Evolutionary conservation across 169 alveolate genomes (phyloP), one percentile per base, ranked within the genome.

Genomic region (Plasmodium vivax): DNA sequence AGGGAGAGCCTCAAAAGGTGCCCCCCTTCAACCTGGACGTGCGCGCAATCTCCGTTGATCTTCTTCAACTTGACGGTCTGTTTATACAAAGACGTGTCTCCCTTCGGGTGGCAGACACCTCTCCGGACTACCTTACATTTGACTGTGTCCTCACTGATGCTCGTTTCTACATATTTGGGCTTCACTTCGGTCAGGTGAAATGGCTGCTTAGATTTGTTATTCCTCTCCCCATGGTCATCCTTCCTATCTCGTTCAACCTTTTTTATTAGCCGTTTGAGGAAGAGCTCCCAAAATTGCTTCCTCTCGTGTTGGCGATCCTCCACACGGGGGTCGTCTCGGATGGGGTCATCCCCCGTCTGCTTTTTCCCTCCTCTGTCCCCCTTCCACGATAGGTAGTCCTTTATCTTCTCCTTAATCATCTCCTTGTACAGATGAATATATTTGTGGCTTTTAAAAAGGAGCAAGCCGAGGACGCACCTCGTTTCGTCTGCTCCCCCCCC

Each of bases 51-150:
- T 12, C n/a, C 14, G 34, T 80, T 90, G 7, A 90, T 45, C 72
- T 90, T 90, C 47, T 80, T 90, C 73, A 90, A 19, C 47, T 90
- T 85, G 5, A 79, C 94, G 8, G 91, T 90, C 34, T 90, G 84
- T 80, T 56, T 62, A 80, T 90, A 90, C 27, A 90, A 51, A 36
- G 88, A 23, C 3, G 5, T 32, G 30, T 62, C 51, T 80, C 82
- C 82, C 32, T 14, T 23, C 32, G 94, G 82, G 19, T 62, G 68
- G 34, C 45, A 23, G 12, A 90, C 23, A 58, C 51, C 34, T 79
- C 36, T 90, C 68, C 43, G 51, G 43, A 90, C 94, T 3, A 90
- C 56, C 80, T 90, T 90, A 5, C 94, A 90, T 80, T 90, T 90
- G 8, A 9, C 5, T 14, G 72, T 23, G 14, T 90, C 83, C 43